Evolutionary conservation across 164 flowering plant genomes (phyloP), one percentile per base, ranked within the genome.

Genomic region (Vitis cinerea): DNA sequence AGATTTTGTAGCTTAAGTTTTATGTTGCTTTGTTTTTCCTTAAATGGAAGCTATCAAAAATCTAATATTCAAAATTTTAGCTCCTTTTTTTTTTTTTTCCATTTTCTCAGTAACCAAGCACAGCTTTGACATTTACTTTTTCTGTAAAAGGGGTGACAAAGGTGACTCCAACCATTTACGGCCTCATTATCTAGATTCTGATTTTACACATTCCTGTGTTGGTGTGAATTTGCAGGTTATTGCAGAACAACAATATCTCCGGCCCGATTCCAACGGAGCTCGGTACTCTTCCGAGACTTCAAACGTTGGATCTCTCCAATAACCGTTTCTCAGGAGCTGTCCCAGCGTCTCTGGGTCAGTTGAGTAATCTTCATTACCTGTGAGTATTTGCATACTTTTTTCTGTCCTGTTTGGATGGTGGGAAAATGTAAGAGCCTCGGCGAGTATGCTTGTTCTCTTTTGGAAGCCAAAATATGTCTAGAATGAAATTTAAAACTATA

Each of bases 241-340:
- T 95, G 82, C 99, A 95, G 73, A 89, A 88, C 72, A 95, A 95
- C 75, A 93, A 95, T 73, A 86, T 95, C 10, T 81, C 93, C 10
- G 98, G 98, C 63, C 67, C 75, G 67, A 86, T 95, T 64, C 99
- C 99, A 57, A 67, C 79, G 7, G 92, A 87, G 71, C 77, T 95
- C 12, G 93, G 98, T 2, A 66, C 65, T 31, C 92, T 93, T 62
- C 74, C 86, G 0, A 88, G 83, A 67, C 88, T 95, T 70, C 87
- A 86, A 67, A 91, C 98, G 1, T 78, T 95, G 82, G 99, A 93
- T 83, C 89, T 95, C 71, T 93, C 99, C 6, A 90, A 82, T 63
- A 95, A 95, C 71, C 72, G 78, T 31, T 84, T 95, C 60, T 76
- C 83, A 50, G 88, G 92, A 53, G 67, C 66, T 12, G 73, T 91